Evolutionary conservation across 2,329 filamentous ascomycete species (phyloP).

Genomic region (Xylaria sp.): DNA sequence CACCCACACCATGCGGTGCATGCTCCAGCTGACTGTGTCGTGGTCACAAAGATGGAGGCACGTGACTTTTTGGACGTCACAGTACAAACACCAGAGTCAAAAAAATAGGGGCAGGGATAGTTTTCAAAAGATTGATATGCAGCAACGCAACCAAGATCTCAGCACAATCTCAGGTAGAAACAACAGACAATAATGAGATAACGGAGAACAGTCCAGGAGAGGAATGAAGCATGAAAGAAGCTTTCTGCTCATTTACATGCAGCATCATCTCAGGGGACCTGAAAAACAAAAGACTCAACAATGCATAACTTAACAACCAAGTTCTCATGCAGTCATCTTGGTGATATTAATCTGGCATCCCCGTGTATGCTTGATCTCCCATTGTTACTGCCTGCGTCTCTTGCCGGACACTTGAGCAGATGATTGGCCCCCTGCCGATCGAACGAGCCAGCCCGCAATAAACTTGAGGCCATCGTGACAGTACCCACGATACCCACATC

Average conservation of each 20-base stretch:
- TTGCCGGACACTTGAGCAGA: background rate
- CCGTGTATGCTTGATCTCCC: background rate
- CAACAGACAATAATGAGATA: background rate
- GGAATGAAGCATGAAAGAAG: conserved; percentile 2
- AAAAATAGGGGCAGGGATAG: background rate
- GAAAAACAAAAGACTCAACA: conserved; percentile 3
- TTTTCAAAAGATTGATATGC: background rate
- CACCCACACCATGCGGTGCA: background rate
- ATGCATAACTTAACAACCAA: conserved; percentile 1
- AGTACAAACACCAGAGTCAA: background rate
- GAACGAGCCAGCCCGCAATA: background rate
- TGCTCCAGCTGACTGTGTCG: background rate
- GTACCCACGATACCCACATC: background rate
- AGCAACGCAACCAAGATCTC: background rate
- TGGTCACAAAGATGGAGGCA: background rate
- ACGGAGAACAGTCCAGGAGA: background rate
- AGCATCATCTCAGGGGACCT: background rate
- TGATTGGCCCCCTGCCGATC: background rate
- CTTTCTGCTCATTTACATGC: background rate
- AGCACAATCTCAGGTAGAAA: background rate
- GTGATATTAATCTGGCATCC: background rate
- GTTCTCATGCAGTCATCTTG: background rate
- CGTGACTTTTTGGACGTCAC: conserved; percentile 7
- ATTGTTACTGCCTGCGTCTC: background rate
- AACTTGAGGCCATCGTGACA: background rate